A percentile compares a stretch with the other conserved stretches of the same genome.
These are phyloP conservation scores for Scedosporium minutisporum DNA, from an alignment of 2,329 filamentous ascomycete genomes.

Conservation along the genomic window DNA sequence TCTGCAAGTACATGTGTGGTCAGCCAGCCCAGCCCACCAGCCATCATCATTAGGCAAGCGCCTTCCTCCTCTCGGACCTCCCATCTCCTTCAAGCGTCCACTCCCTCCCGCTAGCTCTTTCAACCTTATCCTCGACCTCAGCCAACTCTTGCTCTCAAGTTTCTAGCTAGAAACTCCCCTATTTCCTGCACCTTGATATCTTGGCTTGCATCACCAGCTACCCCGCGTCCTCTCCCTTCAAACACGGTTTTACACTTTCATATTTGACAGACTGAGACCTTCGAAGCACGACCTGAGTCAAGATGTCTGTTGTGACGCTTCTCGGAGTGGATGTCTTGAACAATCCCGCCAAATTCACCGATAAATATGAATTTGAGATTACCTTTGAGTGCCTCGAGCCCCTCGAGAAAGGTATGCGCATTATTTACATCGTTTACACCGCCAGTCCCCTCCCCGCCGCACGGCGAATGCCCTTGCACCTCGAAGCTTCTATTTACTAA, in stretches of 20 bases:
- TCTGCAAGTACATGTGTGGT: too few species aligned
- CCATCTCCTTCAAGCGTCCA: not conserved
- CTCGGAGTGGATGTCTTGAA: slow-evolving; percentile 93
- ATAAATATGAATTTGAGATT: slow-evolving; percentile 94
- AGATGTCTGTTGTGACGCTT: slow-evolving; percentile 92
- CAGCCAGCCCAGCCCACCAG: not conserved
- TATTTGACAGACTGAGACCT: not conserved
- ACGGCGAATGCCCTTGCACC: not conserved
- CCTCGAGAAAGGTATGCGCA: slow-evolving; percentile 69
- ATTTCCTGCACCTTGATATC: not conserved
- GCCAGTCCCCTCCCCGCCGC: not conserved
- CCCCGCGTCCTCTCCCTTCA: too few species aligned
- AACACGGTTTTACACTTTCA: too few species aligned
- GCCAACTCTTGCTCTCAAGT: not conserved
- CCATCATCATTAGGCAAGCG: not conserved
- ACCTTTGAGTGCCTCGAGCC: slow-evolving; percentile 96
- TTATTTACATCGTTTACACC: slow-evolving; percentile 1
- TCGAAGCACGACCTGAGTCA: slow-evolving; percentile 7
- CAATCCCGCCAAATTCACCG: slow-evolving; percentile 90
- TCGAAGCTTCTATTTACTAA: slow-evolving; percentile 10
- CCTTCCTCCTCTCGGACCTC: not conserved
- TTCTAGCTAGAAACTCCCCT: not conserved
- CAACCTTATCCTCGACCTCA: not conserved
- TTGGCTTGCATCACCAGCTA: too few species aligned
- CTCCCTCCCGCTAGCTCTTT: not conserved